phyloP scores from a whole-genome alignment of 179 eudicot species.

The Silene noctiflora region DNA sequence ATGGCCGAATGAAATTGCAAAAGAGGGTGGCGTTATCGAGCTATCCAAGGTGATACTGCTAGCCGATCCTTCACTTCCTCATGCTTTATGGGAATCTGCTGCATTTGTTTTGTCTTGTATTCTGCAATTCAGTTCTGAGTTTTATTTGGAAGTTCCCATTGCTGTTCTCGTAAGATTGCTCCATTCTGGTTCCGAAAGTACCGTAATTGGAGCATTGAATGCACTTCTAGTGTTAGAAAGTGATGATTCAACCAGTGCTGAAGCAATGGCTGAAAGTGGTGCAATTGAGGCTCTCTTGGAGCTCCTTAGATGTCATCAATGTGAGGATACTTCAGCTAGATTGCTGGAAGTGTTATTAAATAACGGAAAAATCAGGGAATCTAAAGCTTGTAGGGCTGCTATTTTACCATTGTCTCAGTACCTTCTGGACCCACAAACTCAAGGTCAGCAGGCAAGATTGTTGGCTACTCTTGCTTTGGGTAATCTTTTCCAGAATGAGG shows the following conservation, averaged over 20 bases:
- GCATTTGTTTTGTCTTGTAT: constrained; percentile 84
- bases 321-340: constrained; percentile 92
- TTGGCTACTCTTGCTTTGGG: constrained; percentile 94
- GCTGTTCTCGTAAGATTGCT: constrained; percentile 93
- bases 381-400: constrained; percentile 77
- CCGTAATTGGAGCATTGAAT: constrained; percentile 80
- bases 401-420: constrained; percentile 89
- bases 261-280: constrained; percentile 97
- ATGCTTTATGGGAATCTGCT: constrained; percentile 93
- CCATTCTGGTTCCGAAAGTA: constrained; percentile 79
- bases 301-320: constrained; percentile 88
- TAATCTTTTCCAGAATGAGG: constrained; percentile 93
- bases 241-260: constrained; percentile 89
- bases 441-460: constrained; percentile 92
- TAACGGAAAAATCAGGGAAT: constrained; percentile 88
- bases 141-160: constrained; percentile 89
- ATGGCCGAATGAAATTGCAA: constrained; percentile 97
- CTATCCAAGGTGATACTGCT: constrained; percentile 87
- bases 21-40: constrained; percentile 94
- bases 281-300: constrained; percentile 95
- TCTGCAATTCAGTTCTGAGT: constrained; percentile 92
- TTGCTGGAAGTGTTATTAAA: constrained; percentile 88
- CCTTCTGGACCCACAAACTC: constrained; percentile 96
- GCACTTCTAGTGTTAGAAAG: constrained; percentile 94
- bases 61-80: constrained; percentile 86